A percentile compares a stretch with the other conserved stretches of the same genome.
Conservation (phyloP, 192 early-diverging fungal species). For the Backusella sp. region DNA sequence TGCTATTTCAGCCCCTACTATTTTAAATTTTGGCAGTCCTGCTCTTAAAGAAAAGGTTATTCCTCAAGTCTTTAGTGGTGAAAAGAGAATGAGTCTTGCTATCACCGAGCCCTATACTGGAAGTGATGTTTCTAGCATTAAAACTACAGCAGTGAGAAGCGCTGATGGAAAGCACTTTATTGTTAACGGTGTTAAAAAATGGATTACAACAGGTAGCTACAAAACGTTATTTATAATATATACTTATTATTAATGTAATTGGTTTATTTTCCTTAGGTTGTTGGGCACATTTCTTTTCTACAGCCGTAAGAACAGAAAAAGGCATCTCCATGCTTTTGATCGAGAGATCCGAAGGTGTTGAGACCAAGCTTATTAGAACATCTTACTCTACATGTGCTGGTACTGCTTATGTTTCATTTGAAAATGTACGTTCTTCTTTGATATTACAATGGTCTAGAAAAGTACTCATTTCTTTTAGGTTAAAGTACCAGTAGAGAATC, state of each 20-base stretch:
- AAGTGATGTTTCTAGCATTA: conserved; percentile 79
- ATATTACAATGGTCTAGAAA: neutral
- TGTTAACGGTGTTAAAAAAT: conserved; percentile 86
- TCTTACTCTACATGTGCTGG: conserved; percentile 66
- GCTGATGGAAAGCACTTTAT: conserved; percentile 78
- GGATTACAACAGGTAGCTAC: conserved; percentile 72
- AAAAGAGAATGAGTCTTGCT: conserved; percentile 79
- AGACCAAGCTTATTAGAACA: conserved; percentile 64
- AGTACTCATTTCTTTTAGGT: conserved; percentile 19
- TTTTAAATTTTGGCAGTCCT: conserved; percentile 70
- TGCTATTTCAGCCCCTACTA: conserved; percentile 75
- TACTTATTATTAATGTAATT: conserved; percentile 62
- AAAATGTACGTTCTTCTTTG: conserved; percentile 43
- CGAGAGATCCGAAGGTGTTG: conserved; percentile 57
- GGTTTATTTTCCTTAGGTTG: conserved; percentile 29
- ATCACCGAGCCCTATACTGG: conserved; percentile 78
- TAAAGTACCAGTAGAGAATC: conserved; percentile 72
- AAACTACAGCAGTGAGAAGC: conserved; percentile 56
- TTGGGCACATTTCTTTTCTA: conserved; percentile 32
- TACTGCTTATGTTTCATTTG: conserved; percentile 61
- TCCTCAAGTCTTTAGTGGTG: conserved; percentile 61
- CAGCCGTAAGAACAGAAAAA: conserved; percentile 30
- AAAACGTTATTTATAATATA: conserved; percentile 42
- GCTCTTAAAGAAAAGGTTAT: conserved; percentile 60
- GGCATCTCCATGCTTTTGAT: conserved; percentile 72